Conservation (phyloP, 345 rosid genomes). For the Syzygium aromaticum region DNA sequence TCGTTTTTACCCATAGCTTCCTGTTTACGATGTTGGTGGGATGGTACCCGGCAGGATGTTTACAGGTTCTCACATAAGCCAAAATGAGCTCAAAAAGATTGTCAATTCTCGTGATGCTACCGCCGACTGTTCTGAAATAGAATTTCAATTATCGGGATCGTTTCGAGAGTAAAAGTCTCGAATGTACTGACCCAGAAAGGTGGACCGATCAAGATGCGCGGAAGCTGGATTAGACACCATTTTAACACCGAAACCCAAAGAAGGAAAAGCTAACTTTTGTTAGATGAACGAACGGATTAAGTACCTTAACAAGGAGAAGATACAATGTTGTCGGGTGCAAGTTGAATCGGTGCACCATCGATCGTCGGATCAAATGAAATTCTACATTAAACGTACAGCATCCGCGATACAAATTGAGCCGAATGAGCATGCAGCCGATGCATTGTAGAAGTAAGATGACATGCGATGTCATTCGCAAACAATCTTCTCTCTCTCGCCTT, state of each 20-base stretch:
- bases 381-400: not conserved
- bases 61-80: not conserved
- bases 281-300: not conserved
- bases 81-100: not conserved
- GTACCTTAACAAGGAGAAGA: not conserved
- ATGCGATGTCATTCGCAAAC: not conserved
- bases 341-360: too few species aligned
- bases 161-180: not conserved
- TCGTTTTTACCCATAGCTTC: not conserved
- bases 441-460: not conserved
- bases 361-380: not conserved
- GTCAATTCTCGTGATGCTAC: not conserved
- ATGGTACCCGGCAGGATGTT: not conserved
- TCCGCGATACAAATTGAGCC: not conserved
- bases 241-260: not conserved
- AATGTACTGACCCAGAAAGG: too few species aligned
- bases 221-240: accelerated
- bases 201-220: not conserved
- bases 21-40: not conserved
- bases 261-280: not conserved
- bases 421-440: not conserved
- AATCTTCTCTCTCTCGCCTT: not conserved
- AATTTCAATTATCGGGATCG: not conserved
- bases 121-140: not conserved
- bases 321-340: too few species aligned